These are phyloP conservation scores for Myochromella boudieri DNA, from an alignment of 768 basidiomycete species.

Conservation along the genomic window DNA sequence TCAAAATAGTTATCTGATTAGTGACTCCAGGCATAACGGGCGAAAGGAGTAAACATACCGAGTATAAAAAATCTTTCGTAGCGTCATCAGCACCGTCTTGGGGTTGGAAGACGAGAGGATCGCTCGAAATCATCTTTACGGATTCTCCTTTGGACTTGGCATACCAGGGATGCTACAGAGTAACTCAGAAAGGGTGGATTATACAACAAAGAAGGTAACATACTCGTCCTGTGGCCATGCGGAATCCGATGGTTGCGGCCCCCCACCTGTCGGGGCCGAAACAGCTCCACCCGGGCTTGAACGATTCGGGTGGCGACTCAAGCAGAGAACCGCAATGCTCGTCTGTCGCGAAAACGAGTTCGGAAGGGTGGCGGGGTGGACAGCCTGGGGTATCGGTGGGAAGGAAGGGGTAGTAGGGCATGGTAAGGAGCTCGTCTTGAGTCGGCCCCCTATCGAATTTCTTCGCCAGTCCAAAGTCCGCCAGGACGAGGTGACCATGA, in stretches of 20 bases:
- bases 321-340: constrained; percentile 28
- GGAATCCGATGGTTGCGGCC: constrained; percentile 70
- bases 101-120: constrained; percentile 19
- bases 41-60: too few species aligned
- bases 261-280: constrained; percentile 72
- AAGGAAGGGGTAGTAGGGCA: constrained; percentile 32
- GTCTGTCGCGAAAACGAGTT: constrained; percentile 25
- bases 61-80: constrained; percentile 25
- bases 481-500: constrained; percentile 30
- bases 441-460: constrained; percentile 25
- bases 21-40: too few species aligned
- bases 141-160: constrained; percentile 4
- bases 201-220: constrained; percentile 11
- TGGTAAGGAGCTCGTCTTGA: constrained; percentile 25
- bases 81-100: constrained; percentile 25
- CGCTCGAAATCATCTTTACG: constrained; percentile 21
- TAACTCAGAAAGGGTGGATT: neutral
- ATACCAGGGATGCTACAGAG: constrained; percentile 22
- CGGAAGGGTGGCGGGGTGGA: constrained; percentile 20
- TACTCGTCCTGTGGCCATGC: constrained; percentile 62
- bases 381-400: constrained; percentile 20
- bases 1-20: too few species aligned
- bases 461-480: constrained; percentile 31
- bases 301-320: constrained; percentile 33
- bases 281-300: constrained; percentile 22